Conservation (phyloP, 495 filamentous ascomycete species). For the Aspergillus ostianus region DNA sequence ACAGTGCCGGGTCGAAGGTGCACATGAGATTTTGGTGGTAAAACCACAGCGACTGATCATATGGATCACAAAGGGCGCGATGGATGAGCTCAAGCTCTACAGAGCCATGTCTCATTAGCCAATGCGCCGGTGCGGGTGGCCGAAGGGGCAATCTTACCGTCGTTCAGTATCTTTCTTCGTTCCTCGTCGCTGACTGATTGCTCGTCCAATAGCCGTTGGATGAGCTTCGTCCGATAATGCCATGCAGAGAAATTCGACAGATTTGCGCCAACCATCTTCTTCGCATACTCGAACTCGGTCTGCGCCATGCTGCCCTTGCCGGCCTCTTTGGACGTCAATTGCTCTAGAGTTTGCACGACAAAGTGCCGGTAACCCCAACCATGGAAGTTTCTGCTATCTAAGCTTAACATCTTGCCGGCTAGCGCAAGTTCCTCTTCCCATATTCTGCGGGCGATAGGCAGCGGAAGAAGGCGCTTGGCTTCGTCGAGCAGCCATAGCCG, state of each 20-base stretch:
- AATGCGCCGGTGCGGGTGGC: neutral
- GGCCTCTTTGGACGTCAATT: slow-evolving; percentile 42
- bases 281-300: slow-evolving; percentile 85
- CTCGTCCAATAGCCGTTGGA: slow-evolving; percentile 70
- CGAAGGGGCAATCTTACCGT: slow-evolving; percentile 48
- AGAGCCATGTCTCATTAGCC: slow-evolving; percentile 3
- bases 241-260: slow-evolving; percentile 96
- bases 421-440: slow-evolving; percentile 84
- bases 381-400: slow-evolving; percentile 92
- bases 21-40: slow-evolving; percentile 85
- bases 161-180: slow-evolving; percentile 67
- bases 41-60: slow-evolving; percentile 94
- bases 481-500: slow-evolving; percentile 82
- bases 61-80: slow-evolving; percentile 78
- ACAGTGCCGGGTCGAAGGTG: slow-evolving; percentile 52
- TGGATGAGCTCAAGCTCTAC: slow-evolving; percentile 72
- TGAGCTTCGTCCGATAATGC: slow-evolving; percentile 85
- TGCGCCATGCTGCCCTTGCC: slow-evolving; percentile 59
- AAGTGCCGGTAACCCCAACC: slow-evolving; percentile 90
- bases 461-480: slow-evolving; percentile 59
- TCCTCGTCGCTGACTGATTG: slow-evolving; percentile 58
- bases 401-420: slow-evolving; percentile 78
- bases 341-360: slow-evolving; percentile 69
- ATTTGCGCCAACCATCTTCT: slow-evolving; percentile 75
- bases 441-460: slow-evolving; percentile 52